Percentiles rank a stretch among this genome's conserved stretches.
These are phyloP conservation scores for Coprinellus micaceus DNA, from an alignment of 768 basidiomycete species.

Conservation along the genomic window DNA sequence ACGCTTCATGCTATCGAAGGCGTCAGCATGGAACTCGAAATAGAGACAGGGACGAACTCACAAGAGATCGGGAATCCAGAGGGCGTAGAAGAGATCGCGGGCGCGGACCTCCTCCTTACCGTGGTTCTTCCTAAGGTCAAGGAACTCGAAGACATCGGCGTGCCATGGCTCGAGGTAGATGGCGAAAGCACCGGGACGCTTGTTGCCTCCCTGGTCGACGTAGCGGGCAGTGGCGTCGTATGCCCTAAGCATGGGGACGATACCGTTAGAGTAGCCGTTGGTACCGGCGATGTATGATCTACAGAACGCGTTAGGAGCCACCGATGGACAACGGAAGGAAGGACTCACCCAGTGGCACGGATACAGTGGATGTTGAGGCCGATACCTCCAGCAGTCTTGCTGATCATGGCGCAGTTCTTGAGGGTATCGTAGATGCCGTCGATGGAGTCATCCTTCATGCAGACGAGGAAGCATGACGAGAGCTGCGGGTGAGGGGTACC, in stretches of 20 bases:
- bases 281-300: slow-evolving; percentile 99
- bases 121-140: slow-evolving; percentile 97
- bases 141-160: slow-evolving; percentile 93
- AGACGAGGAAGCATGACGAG: slow-evolving; percentile 94
- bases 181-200: slow-evolving; percentile 96
- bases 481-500: slow-evolving; percentile 95
- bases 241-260: slow-evolving; percentile 98
- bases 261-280: slow-evolving; percentile 98
- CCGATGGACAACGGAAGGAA: not conserved
- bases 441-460: slow-evolving; percentile 98
- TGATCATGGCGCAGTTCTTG: slow-evolving; percentile 98
- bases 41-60: slow-evolving; percentile 33
- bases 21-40: not conserved
- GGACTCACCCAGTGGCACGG: slow-evolving; percentile 81
- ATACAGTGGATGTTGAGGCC: slow-evolving; percentile 95
- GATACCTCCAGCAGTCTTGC: slow-evolving; percentile 98
- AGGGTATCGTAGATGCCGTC: slow-evolving; percentile 99
- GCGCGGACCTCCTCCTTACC: slow-evolving; percentile 98
- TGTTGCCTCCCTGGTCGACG: slow-evolving; percentile 98
- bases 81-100: slow-evolving; percentile 94
- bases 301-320: slow-evolving; percentile 4
- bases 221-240: slow-evolving; percentile 98
- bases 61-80: slow-evolving; percentile 98
- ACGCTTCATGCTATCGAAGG: slow-evolving; percentile 78
- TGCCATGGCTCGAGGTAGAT: slow-evolving; percentile 99